phyloP scores from a whole-genome alignment of 2,329 filamentous ascomycete species.

The Apiospora hydei region DNA sequence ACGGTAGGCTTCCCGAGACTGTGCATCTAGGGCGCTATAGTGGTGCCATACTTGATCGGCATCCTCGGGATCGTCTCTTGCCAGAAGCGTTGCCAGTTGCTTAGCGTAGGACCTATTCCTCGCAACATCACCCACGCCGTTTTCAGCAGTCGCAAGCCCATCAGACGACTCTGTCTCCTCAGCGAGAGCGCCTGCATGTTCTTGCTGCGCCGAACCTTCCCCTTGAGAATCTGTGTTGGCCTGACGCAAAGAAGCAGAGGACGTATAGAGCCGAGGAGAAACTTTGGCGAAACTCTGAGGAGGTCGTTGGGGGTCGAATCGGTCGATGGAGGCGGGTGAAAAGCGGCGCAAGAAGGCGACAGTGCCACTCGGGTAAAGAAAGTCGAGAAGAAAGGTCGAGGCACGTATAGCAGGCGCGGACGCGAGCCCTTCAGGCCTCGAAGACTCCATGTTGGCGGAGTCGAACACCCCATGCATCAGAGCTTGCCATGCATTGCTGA shows the following conservation, averaged over 20 bases:
- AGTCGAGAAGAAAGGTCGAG: constrained; percentile 62
- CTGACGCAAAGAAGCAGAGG: constrained; percentile 32
- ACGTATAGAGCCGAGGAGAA: constrained; percentile 37
- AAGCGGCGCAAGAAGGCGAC: constrained; percentile 50
- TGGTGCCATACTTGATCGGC: constrained; percentile 52
- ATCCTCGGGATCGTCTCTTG: constrained; percentile 30
- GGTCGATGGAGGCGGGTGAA: constrained; percentile 33
- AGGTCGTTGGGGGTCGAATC: constrained; percentile 39
- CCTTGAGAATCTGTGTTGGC: constrained; percentile 7
- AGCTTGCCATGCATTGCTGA: constrained; percentile 51
- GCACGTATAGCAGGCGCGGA: constrained; percentile 45
- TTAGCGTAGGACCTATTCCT: neutral
- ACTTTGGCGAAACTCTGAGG: constrained; percentile 33
- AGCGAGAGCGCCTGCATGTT: neutral
- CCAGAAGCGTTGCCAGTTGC: constrained; percentile 25
- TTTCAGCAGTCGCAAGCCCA: neutral
- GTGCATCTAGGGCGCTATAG: constrained; percentile 47
- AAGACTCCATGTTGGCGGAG: constrained; percentile 33
- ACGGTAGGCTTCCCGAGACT: constrained; percentile 38
- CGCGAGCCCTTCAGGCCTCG: constrained; percentile 35
- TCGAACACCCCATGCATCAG: constrained; percentile 44
- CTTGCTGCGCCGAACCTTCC: neutral
- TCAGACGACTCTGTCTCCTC: neutral
- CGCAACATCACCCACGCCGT: neutral
- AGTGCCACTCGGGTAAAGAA: constrained; percentile 59